Conservation (phyloP, 1,284 basidiomycete genomes). For the Irpex rosettiformis region DNA sequence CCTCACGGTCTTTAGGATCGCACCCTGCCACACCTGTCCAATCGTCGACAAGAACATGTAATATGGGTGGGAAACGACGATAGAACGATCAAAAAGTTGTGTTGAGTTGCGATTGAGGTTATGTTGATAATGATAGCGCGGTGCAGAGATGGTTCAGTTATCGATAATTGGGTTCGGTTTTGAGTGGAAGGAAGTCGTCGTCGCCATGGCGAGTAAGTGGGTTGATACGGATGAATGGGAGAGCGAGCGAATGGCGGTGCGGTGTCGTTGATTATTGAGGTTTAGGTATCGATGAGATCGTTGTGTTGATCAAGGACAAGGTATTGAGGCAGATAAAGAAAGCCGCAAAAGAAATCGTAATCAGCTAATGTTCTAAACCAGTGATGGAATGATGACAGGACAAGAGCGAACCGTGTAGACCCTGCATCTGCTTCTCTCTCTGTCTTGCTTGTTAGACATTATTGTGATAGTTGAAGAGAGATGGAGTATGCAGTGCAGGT, state of each 20-base stretch:
- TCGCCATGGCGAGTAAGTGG: neutral
- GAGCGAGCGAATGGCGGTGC: neutral
- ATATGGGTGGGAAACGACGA: neutral
- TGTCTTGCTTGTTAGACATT: neutral
- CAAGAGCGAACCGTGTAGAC: neutral
- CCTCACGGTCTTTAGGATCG: conserved; percentile 50
- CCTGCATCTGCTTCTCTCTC: neutral
- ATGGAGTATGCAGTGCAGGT: neutral
- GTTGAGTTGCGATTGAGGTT: neutral
- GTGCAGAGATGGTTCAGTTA: neutral
- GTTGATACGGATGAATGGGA: neutral
- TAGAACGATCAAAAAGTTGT: neutral
- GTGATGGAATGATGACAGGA: neutral
- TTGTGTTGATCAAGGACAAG: neutral
- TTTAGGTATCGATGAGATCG: neutral
- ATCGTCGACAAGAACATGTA: conserved; percentile 7
- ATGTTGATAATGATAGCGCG: neutral
- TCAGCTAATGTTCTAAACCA: too few species aligned
- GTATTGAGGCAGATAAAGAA: neutral
- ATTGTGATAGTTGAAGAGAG: neutral
- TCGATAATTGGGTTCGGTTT: neutral
- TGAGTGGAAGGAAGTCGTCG: neutral
- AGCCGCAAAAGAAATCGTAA: neutral
- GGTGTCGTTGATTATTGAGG: neutral
- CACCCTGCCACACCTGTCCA: conserved; percentile 63